phyloP scores from a whole-genome alignment of 495 filamentous ascomycete species.

The Penicillium coffeae region DNA sequence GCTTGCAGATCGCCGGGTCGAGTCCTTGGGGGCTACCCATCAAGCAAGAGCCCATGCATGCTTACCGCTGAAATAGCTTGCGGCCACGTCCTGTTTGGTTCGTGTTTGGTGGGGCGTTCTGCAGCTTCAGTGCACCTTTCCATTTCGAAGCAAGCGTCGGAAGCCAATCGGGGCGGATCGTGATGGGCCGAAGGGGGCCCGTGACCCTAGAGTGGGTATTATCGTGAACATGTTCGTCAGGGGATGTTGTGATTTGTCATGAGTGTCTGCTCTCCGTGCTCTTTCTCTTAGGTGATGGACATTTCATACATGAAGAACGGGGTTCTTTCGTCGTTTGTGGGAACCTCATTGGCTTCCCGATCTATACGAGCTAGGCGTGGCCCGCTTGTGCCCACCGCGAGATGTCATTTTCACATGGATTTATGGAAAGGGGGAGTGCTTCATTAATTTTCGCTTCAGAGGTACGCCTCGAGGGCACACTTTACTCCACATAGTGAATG shows the following conservation, averaged over 20 bases:
- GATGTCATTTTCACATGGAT: not conserved
- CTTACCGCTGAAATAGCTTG: not conserved
- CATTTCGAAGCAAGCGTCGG: constrained; percentile 3
- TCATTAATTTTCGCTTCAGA: no score
- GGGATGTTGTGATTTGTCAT: not conserved
- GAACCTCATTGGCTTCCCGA: not conserved
- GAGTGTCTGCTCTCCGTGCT: not conserved
- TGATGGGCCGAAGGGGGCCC: not conserved
- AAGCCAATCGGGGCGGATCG: constrained; percentile 7
- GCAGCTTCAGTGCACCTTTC: constrained; percentile 6
- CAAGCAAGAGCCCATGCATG: no score
- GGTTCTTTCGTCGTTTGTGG: not conserved
- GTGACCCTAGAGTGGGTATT: not conserved
- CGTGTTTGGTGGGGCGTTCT: constrained; percentile 8
- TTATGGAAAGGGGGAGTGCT: not conserved
- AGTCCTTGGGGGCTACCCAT: constrained; percentile 1
- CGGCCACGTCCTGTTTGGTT: constrained; percentile 7
- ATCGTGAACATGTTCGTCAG: constrained; percentile 2
- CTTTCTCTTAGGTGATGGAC: constrained; percentile 1
- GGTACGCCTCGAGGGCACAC: no score
- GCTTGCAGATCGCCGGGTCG: constrained; percentile 9
- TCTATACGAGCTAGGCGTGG: not conserved
- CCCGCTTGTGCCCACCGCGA: not conserved
- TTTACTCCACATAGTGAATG: no score
- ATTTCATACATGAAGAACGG: not conserved